Evolutionary conservation across 768 basidiomycete species (phyloP), one percentile per base, ranked within the genome.

Genomic region (Gyrodon lividus): DNA sequence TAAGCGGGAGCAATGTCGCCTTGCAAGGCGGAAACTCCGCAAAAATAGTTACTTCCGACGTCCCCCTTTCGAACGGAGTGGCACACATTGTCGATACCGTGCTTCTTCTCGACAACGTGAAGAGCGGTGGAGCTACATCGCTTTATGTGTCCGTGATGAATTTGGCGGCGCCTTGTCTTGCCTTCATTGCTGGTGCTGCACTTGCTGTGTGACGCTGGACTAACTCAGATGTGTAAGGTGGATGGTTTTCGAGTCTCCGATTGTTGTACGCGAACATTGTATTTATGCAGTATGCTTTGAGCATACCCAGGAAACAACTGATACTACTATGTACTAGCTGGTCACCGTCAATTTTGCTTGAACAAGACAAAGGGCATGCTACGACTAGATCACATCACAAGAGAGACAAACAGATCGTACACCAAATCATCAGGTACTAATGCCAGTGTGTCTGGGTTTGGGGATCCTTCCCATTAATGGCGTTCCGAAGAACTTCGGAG

Each of bases 1-100:
- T 84, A 65, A 62, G 59, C 14, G 68, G 74, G 44, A 87, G 87
- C 69, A 64, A 69, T 62, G 78, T 89, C 45, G 72, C 67, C 30
- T 65, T 59, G 19, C 58, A 62, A 1, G 75, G 70, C 44, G 68
- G 69, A 50, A 52, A 72, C 57, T 72, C 75, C 31, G 82, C 81
- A 7, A 73, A 63, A 53, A 78, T 88, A 59, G 59, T 83, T 34
- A 75, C 74, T 49, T 68, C 79, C 7, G 84, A 87, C 63, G 71
- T 84, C 9, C 67, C 87, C 57, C 63, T 80, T 31, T 57, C 70
- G 28, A 87, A 87, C 57, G 86, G 85, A 46, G 86, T 87, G 31
- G 65, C 83, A 9, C 86, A 88, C 67, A 64, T 82, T 48, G 77
- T 83, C 58, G 75, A 82, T 59, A 48, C 63, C 13, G 77, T 81